Evolutionary conservation across 2,329 filamentous ascomycete species (phyloP).

Genomic region (Hymenoscyphus fructigenus): DNA sequence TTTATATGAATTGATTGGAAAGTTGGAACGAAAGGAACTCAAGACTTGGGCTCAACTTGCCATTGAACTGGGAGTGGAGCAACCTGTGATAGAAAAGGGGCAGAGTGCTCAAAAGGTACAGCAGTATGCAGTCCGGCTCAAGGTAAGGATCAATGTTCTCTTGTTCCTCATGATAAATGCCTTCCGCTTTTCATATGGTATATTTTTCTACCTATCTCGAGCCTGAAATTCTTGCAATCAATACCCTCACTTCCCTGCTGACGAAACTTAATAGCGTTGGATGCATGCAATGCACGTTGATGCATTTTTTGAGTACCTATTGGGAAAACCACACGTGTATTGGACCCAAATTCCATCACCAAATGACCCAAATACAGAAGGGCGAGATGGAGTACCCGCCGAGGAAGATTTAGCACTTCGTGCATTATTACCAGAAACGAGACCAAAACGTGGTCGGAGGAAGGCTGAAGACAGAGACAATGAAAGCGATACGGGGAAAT

Average conservation of each 20-base stretch:
- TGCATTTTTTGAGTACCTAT: conserved; percentile 88
- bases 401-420: conserved; percentile 89
- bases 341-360: conserved; percentile 72
- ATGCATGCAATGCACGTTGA: conserved; percentile 96
- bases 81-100: conserved; percentile 76
- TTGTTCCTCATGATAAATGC: background rate
- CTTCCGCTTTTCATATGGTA: background rate
- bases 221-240: background rate
- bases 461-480: conserved; percentile 56
- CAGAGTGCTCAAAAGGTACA: conserved; percentile 92
- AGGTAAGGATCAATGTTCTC: conserved; percentile 54
- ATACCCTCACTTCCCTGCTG: conserved; percentile 7
- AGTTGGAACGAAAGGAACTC: conserved; percentile 78
- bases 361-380: conserved; percentile 61
- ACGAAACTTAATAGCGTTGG: conserved; percentile 64
- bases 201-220: background rate
- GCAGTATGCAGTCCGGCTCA: conserved; percentile 88
- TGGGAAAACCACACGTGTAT: conserved; percentile 75
- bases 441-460: conserved; percentile 60
- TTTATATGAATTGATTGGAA: conserved; percentile 75
- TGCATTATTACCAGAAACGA: conserved; percentile 76
- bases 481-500: conserved; percentile 53
- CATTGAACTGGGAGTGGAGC: conserved; percentile 82
- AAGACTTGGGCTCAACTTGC: conserved; percentile 92
- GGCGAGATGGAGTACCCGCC: conserved; percentile 76